These are phyloP conservation scores for Yarrowia bubula DNA, from an alignment of 805 yeast genomes.

Conservation along the genomic window DNA sequence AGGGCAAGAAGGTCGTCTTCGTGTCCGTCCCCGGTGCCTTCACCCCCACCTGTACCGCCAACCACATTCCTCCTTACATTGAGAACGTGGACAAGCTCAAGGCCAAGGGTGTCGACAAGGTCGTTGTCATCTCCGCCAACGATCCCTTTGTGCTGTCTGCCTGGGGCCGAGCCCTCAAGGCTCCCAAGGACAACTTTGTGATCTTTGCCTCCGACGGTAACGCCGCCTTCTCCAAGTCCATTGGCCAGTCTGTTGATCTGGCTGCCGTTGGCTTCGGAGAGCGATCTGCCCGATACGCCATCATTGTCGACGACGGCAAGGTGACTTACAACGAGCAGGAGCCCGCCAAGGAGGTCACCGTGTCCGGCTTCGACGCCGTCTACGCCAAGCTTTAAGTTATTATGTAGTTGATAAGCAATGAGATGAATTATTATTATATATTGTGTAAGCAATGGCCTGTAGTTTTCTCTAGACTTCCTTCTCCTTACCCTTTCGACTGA, in stretches of 20 bases:
- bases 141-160: constrained; percentile 70
- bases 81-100: constrained; percentile 50
- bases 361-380: constrained; percentile 49
- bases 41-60: constrained; percentile 75
- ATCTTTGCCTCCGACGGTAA: constrained; percentile 67
- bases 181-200: constrained; percentile 41
- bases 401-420: not conserved
- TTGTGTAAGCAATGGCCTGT: constrained; percentile 5
- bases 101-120: constrained; percentile 59
- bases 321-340: constrained; percentile 53
- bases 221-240: constrained; percentile 54
- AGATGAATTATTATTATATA: not conserved
- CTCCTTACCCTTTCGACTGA: constrained; percentile 9
- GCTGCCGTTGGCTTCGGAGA: constrained; percentile 53
- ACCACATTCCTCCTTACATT: constrained; percentile 70
- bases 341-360: constrained; percentile 45
- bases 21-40: constrained; percentile 86
- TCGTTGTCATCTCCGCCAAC: constrained; percentile 64
- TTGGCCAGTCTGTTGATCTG: constrained; percentile 59
- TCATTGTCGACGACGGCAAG: constrained; percentile 60
- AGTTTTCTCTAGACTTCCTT: not conserved
- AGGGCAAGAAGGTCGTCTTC: constrained; percentile 56
- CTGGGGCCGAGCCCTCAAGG: constrained; percentile 56
- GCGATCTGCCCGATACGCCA: constrained; percentile 71
- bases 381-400: constrained; percentile 38